Conservation (phyloP, 768 basidiomycete genomes). For the Piloderma croceum region DNA sequence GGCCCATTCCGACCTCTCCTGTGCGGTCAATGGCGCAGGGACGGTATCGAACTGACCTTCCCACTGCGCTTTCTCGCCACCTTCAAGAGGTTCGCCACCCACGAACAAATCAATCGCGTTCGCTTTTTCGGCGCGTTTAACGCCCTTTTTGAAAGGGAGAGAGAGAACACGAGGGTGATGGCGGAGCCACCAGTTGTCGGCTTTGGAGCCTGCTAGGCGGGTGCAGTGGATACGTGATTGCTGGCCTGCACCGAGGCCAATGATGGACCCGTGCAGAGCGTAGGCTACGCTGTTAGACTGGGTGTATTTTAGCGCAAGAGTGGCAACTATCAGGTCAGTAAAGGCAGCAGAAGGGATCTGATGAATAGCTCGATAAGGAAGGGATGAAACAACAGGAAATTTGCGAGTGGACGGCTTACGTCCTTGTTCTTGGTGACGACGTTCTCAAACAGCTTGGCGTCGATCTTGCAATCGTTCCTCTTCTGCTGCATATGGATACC, state of each 20-base stretch:
- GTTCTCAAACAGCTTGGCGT: constrained; percentile 74
- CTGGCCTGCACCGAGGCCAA: constrained; percentile 96
- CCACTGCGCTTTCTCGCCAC: constrained; percentile 88
- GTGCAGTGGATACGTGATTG: constrained; percentile 99
- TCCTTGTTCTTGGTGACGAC: constrained; percentile 86
- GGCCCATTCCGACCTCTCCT: constrained; percentile 74
- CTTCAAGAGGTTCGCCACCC: constrained; percentile 81
- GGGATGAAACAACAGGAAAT: not conserved
- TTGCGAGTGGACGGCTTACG: constrained; percentile 35
- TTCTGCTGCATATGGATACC: constrained; percentile 87
- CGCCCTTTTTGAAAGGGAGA: constrained; percentile 94
- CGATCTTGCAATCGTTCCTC: constrained; percentile 86
- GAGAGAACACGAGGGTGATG: constrained; percentile 91
- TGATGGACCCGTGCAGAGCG: constrained; percentile 83
- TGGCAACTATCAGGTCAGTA: constrained; percentile 93
- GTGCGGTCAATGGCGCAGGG: constrained; percentile 57
- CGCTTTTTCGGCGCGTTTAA: constrained; percentile 96
- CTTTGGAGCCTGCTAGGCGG: constrained; percentile 92
- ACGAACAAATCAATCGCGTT: constrained; percentile 98
- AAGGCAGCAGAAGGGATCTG: constrained; percentile 73
- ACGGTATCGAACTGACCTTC: constrained; percentile 75
- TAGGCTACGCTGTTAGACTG: constrained; percentile 99
- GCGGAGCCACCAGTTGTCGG: constrained; percentile 99
- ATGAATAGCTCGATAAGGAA: constrained; percentile 5
- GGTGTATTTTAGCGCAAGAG: constrained; percentile 95